phyloP scores from a whole-genome alignment of 164 flowering plant species.

The Amborella trichopoda region DNA sequence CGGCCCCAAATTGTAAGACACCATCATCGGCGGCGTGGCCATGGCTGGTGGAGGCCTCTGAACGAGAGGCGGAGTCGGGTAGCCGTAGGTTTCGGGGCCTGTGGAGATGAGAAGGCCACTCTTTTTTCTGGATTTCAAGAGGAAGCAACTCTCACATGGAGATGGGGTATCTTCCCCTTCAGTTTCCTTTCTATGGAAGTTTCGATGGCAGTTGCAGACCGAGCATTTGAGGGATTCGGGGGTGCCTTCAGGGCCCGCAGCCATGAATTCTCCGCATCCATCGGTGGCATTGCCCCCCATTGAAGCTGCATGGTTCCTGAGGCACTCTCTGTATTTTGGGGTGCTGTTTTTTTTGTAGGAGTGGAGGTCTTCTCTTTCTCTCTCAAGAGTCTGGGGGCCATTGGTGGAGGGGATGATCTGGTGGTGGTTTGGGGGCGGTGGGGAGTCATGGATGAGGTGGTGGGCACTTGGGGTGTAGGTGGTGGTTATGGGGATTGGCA shows the following conservation, averaged over 20 bases:
- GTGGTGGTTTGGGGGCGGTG: slow-evolving; percentile 19
- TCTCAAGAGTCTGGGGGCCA: slow-evolving; percentile 11
- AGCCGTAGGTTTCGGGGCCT: slow-evolving; percentile 28
- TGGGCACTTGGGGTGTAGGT: slow-evolving; percentile 16
- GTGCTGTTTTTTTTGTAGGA: no score
- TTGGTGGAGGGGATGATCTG: slow-evolving; percentile 15
- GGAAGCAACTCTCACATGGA: slow-evolving; percentile 18
- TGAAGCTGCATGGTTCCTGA: slow-evolving; percentile 83
- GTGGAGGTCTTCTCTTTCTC: slow-evolving; percentile 15
- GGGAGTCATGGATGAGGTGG: slow-evolving; percentile 31
- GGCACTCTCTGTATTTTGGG: slow-evolving; percentile 62
- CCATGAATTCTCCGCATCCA: slow-evolving; percentile 96
- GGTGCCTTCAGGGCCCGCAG: slow-evolving; percentile 60
- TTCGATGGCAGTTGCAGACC: slow-evolving; percentile 85
- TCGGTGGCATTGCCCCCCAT: slow-evolving; percentile 86
- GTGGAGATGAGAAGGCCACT: slow-evolving; percentile 15
- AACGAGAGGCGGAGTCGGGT: slow-evolving; percentile 24
- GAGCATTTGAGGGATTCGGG: slow-evolving; percentile 74
- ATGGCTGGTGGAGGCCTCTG: no score
- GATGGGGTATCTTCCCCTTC: slow-evolving; percentile 29
- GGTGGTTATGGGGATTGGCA: slow-evolving; percentile 53
- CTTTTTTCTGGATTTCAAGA: slow-evolving; percentile 29
- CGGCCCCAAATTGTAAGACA: slow-evolving; percentile 35
- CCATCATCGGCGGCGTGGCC: slow-evolving; percentile 30
- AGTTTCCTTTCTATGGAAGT: slow-evolving; percentile 75